Conservation (phyloP, 2,329 filamentous ascomycete species). For the Atkinsonella hypoxylon region DNA sequence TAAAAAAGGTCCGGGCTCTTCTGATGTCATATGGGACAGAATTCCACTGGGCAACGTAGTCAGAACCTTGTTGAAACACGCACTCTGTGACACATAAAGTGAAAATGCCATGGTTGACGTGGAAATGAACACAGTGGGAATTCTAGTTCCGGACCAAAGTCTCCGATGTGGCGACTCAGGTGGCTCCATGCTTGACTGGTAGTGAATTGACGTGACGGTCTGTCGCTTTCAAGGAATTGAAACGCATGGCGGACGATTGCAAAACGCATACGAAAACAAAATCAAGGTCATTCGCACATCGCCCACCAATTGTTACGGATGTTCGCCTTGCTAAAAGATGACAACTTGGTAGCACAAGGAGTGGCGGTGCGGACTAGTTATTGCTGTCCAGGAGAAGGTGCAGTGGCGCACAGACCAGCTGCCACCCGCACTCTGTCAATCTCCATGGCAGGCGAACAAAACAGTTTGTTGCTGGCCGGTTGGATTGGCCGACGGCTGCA, state of each 20-base stretch:
- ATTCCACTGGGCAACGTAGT: neutral
- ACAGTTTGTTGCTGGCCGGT: neutral
- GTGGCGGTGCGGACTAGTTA: neutral
- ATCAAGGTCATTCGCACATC: too few relatives aligned
- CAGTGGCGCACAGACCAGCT: neutral
- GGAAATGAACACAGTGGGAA: neutral
- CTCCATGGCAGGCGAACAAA: neutral
- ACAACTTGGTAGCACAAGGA: neutral
- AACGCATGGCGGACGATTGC: neutral
- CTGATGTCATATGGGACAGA: neutral
- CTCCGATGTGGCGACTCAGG: neutral
- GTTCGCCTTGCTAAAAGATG: neutral
- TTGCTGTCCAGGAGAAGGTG: neutral
- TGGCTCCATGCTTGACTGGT: neutral
- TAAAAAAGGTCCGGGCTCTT: too few relatives aligned
- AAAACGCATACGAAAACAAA: neutral
- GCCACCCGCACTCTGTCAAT: neutral
- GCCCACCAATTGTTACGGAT: neutral
- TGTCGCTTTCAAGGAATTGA: neutral
- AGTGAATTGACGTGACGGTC: neutral
- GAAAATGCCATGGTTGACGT: slow-evolving; percentile 2
- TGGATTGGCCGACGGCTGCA: neutral
- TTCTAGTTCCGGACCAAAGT: neutral
- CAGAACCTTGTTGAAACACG: neutral
- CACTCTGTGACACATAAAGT: neutral